These are phyloP conservation scores for Ceratobasidium sp. DNA, from an alignment of 1,284 basidiomycete species.

Conservation along the genomic window DNA sequence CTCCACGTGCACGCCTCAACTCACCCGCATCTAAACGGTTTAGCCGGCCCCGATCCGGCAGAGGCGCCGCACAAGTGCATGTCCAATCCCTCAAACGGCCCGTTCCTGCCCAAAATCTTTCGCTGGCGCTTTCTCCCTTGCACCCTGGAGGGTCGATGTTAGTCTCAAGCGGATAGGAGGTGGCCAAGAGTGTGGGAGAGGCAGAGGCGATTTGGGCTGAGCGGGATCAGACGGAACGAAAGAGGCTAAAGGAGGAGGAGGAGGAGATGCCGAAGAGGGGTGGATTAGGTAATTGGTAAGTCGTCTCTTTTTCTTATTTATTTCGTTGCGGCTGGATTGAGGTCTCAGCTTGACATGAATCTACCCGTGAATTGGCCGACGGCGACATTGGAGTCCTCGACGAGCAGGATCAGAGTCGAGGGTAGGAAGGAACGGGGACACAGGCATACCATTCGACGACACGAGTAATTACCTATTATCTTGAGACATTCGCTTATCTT, in stretches of 20 bases:
- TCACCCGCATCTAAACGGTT: too few relatives aligned
- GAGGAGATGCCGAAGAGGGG: conserved; percentile 21
- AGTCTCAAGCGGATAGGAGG: conserved; percentile 9
- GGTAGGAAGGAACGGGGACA: conserved; percentile 1
- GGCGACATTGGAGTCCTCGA: not conserved
- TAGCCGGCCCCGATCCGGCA: conserved; percentile 23
- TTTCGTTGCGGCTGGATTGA: not conserved
- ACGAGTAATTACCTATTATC: too few relatives aligned
- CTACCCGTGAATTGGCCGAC: not conserved
- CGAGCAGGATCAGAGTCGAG: not conserved
- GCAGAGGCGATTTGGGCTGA: conserved; percentile 26
- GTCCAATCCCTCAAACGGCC: conserved; percentile 16
- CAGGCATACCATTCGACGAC: conserved; percentile 11
- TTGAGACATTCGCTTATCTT: too few relatives aligned
- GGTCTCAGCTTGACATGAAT: not conserved
- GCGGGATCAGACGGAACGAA: conserved; percentile 15
- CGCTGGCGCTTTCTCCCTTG: not conserved
- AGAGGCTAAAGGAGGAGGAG: conserved; percentile 12
- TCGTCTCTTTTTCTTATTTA: not conserved
- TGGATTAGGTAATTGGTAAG: not conserved
- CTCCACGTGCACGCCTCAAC: not conserved
- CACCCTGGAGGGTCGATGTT: not conserved
- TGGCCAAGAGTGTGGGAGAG: conserved; percentile 29
- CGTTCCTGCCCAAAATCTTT: not conserved
- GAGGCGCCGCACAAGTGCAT: conserved; percentile 14